These are phyloP conservation scores for Staphylotrichum tortipilum DNA, from an alignment of 495 filamentous ascomycete genomes.

Conservation along the genomic window DNA sequence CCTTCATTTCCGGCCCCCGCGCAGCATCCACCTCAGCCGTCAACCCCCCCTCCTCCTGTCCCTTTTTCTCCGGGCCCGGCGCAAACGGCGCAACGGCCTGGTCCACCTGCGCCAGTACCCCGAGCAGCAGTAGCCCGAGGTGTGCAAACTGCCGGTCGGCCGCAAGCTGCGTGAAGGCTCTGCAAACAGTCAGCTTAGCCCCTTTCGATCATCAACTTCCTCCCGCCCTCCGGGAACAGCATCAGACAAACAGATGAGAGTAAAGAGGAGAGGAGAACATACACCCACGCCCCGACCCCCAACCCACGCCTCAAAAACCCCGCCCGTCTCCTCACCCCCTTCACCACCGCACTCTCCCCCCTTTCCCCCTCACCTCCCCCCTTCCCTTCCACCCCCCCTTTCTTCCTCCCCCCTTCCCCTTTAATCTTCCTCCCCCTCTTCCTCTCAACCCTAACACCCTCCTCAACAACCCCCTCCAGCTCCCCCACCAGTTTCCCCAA, in stretches of 20 bases:
- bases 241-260: conserved; percentile 1
- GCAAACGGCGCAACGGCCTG: conserved; percentile 30
- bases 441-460: conserved; percentile 1
- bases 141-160: conserved; percentile 67
- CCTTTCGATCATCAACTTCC: too few species aligned
- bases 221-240: background rate
- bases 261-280: background rate
- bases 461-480: conserved; percentile 20
- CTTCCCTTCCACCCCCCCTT: conserved; percentile 9
- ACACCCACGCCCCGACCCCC: conserved; percentile 30
- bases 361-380: background rate
- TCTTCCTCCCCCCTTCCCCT: conserved; percentile 10
- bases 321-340: conserved; percentile 10
- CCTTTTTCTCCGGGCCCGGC: conserved; percentile 9
- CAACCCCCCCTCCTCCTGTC: too few species aligned
- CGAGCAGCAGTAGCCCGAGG: conserved; percentile 69
- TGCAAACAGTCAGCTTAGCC: conserved; percentile 5
- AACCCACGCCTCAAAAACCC: conserved; percentile 11
- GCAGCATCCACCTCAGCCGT: too few species aligned
- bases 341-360: conserved; percentile 13
- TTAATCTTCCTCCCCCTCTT: background rate
- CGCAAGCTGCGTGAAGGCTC: conserved; percentile 60
- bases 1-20: too few species aligned
- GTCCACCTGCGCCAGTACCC: conserved; percentile 51
- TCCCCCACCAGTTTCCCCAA: conserved; percentile 43